Conservation (phyloP, 2,329 filamentous ascomycete genomes). For the Xylogone sp. region DNA sequence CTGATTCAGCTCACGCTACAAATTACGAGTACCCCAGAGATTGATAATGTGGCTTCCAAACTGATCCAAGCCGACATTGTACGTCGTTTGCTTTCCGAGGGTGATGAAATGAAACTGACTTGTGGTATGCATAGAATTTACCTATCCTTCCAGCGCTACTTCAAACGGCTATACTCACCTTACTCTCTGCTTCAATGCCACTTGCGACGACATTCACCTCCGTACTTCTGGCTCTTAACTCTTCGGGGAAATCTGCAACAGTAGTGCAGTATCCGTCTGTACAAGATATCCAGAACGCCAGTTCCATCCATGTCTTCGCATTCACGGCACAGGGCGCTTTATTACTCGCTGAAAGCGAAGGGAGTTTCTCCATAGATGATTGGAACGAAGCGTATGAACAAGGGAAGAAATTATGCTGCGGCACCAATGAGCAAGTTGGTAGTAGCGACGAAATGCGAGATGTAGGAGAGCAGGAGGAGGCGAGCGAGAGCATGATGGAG, state of each 20-base stretch:
- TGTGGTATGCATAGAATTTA: constrained; percentile 57
- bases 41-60: constrained; percentile 59
- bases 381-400: constrained; percentile 69
- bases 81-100: constrained; percentile 15
- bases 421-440: constrained; percentile 23
- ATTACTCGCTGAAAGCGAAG: constrained; percentile 77
- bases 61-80: constrained; percentile 58
- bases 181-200: constrained; percentile 80
- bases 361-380: constrained; percentile 67
- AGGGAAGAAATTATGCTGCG: constrained; percentile 63
- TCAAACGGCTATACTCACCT: constrained; percentile 72
- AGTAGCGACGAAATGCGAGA: constrained; percentile 22
- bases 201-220: constrained; percentile 69
- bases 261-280: constrained; percentile 59
- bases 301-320: constrained; percentile 76
- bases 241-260: constrained; percentile 34
- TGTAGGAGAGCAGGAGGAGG: constrained; percentile 37
- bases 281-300: constrained; percentile 56
- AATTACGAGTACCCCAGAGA: constrained; percentile 64
- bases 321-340: constrained; percentile 74
- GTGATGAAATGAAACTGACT: neutral
- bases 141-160: constrained; percentile 76
- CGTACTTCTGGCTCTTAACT: constrained; percentile 56
- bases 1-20: constrained; percentile 82
- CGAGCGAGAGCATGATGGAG: constrained; percentile 46